Percentiles rank a stretch among this genome's conserved stretches.
Conservation (phyloP, 73 alveolate genomes). For the Durusdinium trenchii region DNA sequence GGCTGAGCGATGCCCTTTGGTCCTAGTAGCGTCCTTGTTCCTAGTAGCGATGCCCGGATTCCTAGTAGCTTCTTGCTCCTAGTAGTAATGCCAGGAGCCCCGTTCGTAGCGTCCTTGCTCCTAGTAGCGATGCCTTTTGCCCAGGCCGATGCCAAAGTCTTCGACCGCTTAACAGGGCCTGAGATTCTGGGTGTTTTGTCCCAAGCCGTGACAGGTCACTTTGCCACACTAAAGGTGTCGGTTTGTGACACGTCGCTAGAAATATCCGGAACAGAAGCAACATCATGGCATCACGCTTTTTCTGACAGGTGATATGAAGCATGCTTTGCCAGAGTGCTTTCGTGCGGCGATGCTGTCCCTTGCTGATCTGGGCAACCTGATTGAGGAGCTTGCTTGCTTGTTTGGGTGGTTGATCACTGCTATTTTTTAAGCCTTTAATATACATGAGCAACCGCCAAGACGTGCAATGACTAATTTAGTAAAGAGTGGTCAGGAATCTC, state of each 20-base stretch:
- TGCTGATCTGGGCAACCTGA: slow-evolving; percentile 47
- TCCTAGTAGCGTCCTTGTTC: too few relatives aligned
- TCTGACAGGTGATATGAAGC: slow-evolving; percentile 52
- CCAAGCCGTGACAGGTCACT: background rate
- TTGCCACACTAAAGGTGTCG: background rate
- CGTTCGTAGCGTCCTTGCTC: background rate
- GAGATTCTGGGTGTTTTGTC: slow-evolving; percentile 1
- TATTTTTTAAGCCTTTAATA: too few relatives aligned
- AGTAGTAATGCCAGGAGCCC: too few relatives aligned
- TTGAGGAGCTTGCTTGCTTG: background rate
- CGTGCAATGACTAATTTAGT: too few relatives aligned
- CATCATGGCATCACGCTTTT: too few relatives aligned
- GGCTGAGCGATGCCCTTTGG: too few relatives aligned
- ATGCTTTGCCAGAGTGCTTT: slow-evolving; percentile 66
- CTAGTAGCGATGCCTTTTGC: background rate
- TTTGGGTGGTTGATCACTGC: background rate
- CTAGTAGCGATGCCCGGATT: too few relatives aligned
- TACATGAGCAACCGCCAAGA: too few relatives aligned
- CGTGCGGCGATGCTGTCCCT: slow-evolving; percentile 43
- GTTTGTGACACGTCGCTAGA: background rate
- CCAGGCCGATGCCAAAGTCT: slow-evolving; percentile 17
- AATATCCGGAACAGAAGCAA: background rate
- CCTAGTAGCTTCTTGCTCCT: too few relatives aligned
- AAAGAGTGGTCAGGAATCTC: too few relatives aligned
- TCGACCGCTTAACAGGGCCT: slow-evolving; percentile 13